Evolutionary conservation across 306 rosid species (phyloP).

Genomic region (Pterocarpus macrocarpus): DNA sequence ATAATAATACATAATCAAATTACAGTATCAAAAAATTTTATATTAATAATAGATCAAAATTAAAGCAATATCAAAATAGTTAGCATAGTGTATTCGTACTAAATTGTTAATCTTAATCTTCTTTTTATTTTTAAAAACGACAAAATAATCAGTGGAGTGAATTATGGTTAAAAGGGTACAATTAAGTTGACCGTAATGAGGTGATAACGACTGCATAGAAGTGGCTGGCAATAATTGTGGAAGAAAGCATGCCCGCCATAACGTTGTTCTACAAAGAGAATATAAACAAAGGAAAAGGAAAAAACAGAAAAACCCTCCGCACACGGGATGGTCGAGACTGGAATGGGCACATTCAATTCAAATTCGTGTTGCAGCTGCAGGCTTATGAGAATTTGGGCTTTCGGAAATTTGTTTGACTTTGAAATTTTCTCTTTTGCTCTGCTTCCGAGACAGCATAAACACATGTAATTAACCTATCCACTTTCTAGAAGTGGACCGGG

Average conservation of each 20-base stretch:
- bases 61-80: too few species aligned
- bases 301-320: background rate
- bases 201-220: background rate
- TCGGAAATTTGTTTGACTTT: conserved; percentile 46
- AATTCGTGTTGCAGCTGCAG: conserved; percentile 39
- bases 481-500: conserved; percentile 37
- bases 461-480: background rate
- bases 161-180: conserved; percentile 21
- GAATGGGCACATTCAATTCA: conserved; percentile 11
- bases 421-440: conserved; percentile 9
- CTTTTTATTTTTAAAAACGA: too few species aligned
- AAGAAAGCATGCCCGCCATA: background rate
- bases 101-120: too few species aligned
- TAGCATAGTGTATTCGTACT: too few species aligned
- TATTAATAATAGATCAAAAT: too few species aligned
- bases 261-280: background rate
- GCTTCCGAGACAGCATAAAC: conserved; percentile 6
- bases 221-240: background rate
- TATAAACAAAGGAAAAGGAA: background rate
- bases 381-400: conserved; percentile 32
- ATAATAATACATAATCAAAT: too few species aligned
- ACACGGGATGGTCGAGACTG: conserved; percentile 20
- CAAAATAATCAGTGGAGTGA: conserved; percentile 16
- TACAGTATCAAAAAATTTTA: too few species aligned
- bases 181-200: conserved; percentile 25